Conservation (phyloP, 2,329 filamentous ascomycete species). For the Aschersonia sp. region DNA sequence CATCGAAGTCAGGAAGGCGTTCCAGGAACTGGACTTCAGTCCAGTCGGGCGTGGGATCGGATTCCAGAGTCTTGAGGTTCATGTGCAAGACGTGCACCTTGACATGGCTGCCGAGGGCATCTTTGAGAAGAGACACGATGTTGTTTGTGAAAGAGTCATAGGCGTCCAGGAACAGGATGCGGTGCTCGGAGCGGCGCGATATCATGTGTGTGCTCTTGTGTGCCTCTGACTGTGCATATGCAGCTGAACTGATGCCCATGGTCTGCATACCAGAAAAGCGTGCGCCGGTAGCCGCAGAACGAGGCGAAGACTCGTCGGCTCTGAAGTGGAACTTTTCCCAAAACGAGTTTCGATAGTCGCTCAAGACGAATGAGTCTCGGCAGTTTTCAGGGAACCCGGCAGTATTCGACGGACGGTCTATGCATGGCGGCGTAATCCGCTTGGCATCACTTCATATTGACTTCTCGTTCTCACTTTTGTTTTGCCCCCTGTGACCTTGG, state of each 20-base stretch:
- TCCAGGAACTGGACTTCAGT: constrained; percentile 25
- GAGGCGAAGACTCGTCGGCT: background rate
- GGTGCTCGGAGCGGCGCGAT: constrained; percentile 8
- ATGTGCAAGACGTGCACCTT: constrained; percentile 28
- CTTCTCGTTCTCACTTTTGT: no score
- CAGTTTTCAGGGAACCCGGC: no score
- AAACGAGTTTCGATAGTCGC: no score
- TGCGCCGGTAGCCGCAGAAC: background rate
- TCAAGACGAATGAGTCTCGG: no score
- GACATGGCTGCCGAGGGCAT: constrained; percentile 52
- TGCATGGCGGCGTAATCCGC: no score
- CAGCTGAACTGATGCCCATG: background rate
- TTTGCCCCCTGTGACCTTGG: no score
- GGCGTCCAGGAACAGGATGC: constrained; percentile 81
- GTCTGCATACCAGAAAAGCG: background rate
- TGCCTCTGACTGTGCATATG: background rate
- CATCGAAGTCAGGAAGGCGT: constrained; percentile 51
- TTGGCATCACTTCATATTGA: no score
- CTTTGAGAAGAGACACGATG: constrained; percentile 69
- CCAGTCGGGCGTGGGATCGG: constrained; percentile 39
- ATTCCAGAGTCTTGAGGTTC: constrained; percentile 41
- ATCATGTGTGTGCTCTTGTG: background rate
- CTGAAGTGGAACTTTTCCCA: no score
- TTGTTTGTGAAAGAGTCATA: constrained; percentile 97
- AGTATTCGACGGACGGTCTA: no score